Base-by-base conservation (phyloP, 345 rosid genomes). In the Salix purpurea region DNA sequence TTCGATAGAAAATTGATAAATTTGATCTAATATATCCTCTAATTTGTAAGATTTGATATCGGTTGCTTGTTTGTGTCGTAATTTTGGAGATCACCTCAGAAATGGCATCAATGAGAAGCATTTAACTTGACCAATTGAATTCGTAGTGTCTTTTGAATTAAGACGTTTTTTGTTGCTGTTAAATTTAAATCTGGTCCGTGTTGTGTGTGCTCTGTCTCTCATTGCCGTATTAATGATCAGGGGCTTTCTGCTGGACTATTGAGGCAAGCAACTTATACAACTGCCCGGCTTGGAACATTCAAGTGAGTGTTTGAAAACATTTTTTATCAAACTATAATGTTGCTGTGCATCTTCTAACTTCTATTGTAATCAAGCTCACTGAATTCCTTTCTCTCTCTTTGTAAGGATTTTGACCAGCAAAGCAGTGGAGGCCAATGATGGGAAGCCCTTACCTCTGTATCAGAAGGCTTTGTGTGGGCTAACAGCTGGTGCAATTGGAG, bases 401-500 rank as follows among this genome's bases (percentile, higher is more conserved):
- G 18, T 37, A 72, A 96, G 99, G 86, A 81, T 96, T n/a, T 83
- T 96, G 92, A 94, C 99, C 12, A 85, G 79, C 74, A 96, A 89
- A 84, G 99, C 99, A 65, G 77, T 83, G 70, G 95, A 87, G 85
- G 97, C 97, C 82, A 96, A 93, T 37, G 97, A 96, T 7, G 97
- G 95, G 77, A 96, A 91, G 87, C 99, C 99, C 65, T 90, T 96
- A n/a, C 99, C 99, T 39, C 83, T 96, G 19, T 92, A 96, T 79
- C 97, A 96, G 85, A 96, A 96, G 84, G 99, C 99, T 78, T 83
- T 96, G 73, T 96, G 99, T 77, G 99, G 99, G 71, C 83, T 96
- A 28, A 96, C 99, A 77, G 99, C 99, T 50, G 99, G 99, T 82
- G 99, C 99, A 13, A 96, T 96, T 79, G 99, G 99, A 70, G 99